Evolutionary conservation across 208 protist species (phyloP), one percentile per base, ranked within the genome.

Genomic region (Trypanosoma conorhini): DNA sequence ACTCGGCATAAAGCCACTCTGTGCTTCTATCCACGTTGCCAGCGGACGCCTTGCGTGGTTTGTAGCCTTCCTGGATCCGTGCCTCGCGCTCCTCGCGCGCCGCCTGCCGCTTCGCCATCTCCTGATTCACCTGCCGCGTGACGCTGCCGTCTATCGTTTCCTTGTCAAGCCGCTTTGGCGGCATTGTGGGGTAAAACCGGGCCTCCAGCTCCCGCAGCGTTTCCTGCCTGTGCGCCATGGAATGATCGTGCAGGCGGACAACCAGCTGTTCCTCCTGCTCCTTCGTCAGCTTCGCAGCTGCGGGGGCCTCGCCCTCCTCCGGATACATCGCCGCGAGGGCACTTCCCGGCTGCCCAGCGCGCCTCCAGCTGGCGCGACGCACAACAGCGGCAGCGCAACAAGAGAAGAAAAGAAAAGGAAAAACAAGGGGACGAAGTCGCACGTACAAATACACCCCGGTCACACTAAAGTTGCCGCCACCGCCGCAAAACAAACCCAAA

Each of bases 101-200:
- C 24, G 51, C 62, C 17, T 50, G 42, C 0, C 83, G 78, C 67
- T 80, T 65, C 55, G 56, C 66, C 83, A 96, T 89, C 74, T 94
- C 88, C 15, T 77, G 67, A 58, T 96, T 87, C 0, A 93, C 87
- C 70, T 94, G 89, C 33, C 91, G 82, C 46, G 73, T 70, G 22
- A 94, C 84, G 60, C 89, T 94, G 64, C 77, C 74, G 64, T 92
- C 78, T 31, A 96, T 68, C 35, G 72, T 63, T 59, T 87, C 81
- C 22, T 82, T 69, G 19, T 81, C 64, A 19, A 96, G 82, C 24
- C 61, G 80, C 57, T 74, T 67, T n/a, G 69, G 61, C 21, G 63
- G 52, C 17, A 69, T 79, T 12, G 83, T 77, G 13, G 88, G 88
- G 67, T 96, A 96, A 72, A 86, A 93, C 33, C 87, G 87, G 15